Conservation (phyloP, 345 rosid genomes). For the Cardamine occulta region DNA sequence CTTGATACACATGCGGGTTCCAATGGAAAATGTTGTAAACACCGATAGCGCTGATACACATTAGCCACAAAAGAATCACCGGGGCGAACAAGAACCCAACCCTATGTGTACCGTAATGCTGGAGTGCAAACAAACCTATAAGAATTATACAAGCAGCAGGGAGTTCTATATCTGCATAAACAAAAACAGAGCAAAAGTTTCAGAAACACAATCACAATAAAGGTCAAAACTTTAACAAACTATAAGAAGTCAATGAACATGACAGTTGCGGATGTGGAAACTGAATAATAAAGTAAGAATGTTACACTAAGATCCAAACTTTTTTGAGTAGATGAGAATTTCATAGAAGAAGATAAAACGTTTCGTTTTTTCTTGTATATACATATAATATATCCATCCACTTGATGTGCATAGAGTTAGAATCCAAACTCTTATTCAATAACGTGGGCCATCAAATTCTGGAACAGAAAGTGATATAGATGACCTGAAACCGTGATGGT, state of each 20-base stretch:
- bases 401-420: slow-evolving; percentile 26
- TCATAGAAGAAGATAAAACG: slow-evolving; percentile 22
- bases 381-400: not conserved
- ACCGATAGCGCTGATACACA: slow-evolving; percentile 81
- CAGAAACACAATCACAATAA: slow-evolving; percentile 13
- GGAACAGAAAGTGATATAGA: slow-evolving; percentile 26
- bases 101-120: slow-evolving; percentile 88
- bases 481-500: not conserved
- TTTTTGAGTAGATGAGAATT: slow-evolving; percentile 14
- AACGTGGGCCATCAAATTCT: slow-evolving; percentile 31
- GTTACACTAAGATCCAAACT: slow-evolving; percentile 29
- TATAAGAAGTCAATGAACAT: slow-evolving; percentile 11
- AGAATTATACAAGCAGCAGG: slow-evolving; percentile 81
- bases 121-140: slow-evolving; percentile 83
- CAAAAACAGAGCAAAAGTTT: slow-evolving; percentile 16
- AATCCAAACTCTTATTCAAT: slow-evolving; percentile 36
- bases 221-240: slow-evolving; percentile 11
- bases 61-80: slow-evolving; percentile 73
- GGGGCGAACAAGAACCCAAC: slow-evolving; percentile 94
- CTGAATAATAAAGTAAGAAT: slow-evolving; percentile 11
- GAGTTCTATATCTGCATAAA: slow-evolving; percentile 71
- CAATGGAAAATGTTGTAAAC: slow-evolving; percentile 72
- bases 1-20: slow-evolving; percentile 89
- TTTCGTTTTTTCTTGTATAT: not conserved
- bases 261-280: slow-evolving; percentile 6